Percentiles rank a stretch among this genome's conserved stretches.
These are phyloP conservation scores for Chrysanthemum seticuspe DNA, from an alignment of 129 eudicot genomes.

Conservation along the genomic window DNA sequence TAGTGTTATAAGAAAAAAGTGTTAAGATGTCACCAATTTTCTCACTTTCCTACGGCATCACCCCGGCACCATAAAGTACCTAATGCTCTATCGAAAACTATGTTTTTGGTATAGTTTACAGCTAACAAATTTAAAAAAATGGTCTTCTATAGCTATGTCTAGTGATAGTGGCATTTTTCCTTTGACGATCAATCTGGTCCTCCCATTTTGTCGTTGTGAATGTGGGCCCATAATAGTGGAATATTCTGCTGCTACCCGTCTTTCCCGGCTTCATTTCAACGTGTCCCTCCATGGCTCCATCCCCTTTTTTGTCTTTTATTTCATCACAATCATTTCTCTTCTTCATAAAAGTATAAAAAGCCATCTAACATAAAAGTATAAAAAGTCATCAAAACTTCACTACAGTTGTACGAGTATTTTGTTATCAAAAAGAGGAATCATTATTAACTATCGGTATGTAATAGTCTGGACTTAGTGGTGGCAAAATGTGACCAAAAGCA, in stretches of 20 bases:
- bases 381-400: not conserved
- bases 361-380: not conserved
- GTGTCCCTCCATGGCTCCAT: constrained; percentile 19
- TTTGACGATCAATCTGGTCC: constrained; percentile 19
- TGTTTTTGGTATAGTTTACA: not conserved
- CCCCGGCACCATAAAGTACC: too few species aligned
- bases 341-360: not conserved
- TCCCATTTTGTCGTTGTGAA: constrained; percentile 30
- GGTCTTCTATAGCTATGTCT: too few species aligned
- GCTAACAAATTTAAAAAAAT: not conserved
- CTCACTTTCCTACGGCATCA: too few species aligned
- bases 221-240: constrained; percentile 29
- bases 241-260: constrained; percentile 44
- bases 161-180: not conserved
- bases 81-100: not conserved
- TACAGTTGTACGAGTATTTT: not conserved
- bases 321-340: not conserved
- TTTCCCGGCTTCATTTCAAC: constrained; percentile 29
- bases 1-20: too few species aligned
- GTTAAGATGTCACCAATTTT: too few species aligned
- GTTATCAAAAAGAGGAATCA: too few species aligned
- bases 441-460: too few species aligned
- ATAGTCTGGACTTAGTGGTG: too few species aligned
- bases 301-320: constrained; percentile 14
- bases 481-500: too few species aligned